Base-by-base conservation (phyloP, 192 early-diverging fungal species). In the Backusella circina region DNA sequence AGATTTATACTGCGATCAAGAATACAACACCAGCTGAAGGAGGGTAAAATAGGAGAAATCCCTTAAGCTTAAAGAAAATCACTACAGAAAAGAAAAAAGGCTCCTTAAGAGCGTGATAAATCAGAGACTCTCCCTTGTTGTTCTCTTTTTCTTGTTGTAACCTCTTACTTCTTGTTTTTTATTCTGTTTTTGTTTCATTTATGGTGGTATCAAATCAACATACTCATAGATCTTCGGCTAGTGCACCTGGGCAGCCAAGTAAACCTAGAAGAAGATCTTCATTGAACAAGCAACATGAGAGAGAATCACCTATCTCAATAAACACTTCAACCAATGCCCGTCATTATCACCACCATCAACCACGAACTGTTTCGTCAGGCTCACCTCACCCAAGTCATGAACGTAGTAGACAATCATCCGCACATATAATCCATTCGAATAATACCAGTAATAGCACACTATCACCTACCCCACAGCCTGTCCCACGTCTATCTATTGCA, bases 401-500 rank as follows among this genome's bases (percentile, higher is more conserved):
- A 0, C 54, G 54, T 26, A 61, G 9, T 28, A 61, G 54, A 28
- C 54, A 61, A 61, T 26, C 54, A 12, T 61, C 54, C 26, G 26
- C 54, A 13, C 54, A 61, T 12, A 61, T 61, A 26, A 61, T 61
- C 23, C 54, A 61, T 61, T 61, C 54, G 28, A 61, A 28, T 12
- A 61, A 61, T 61, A 28, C 9, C 10, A 61, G 54, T 23, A 61
- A 28, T 30, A 61, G 26, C 13, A 61, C 23, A 23, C 23, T 61
- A 9, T 26, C 54, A 61, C 18, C 54, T 61, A 26, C 54, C 23
- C 54, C 54, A 28, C 54, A 61, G n/a, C 54, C 26, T 61, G 39
- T 69, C 21, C 72, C 77, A 31, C 71, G 67, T 13, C 35, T 78
- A 30, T 73, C 77, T 12, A 78, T 78, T 78, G 77, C 77, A 15